Percentiles rank a stretch among this genome's conserved stretches.
Evolutionary conservation across 331 rosid species (phyloP).

Genomic region (Acacia concinna): DNA sequence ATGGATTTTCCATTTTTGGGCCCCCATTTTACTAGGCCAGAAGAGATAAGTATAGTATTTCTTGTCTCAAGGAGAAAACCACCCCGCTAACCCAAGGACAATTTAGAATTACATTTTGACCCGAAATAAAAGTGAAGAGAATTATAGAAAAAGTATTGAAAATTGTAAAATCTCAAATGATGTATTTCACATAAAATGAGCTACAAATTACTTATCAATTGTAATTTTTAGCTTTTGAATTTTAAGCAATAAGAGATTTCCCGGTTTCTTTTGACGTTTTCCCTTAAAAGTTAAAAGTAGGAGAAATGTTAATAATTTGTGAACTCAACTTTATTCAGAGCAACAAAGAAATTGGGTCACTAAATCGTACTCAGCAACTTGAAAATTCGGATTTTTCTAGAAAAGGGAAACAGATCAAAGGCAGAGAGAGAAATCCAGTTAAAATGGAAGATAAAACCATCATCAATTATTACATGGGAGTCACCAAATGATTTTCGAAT

Average conservation of each 20-base stretch:
- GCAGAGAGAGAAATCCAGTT: background rate
- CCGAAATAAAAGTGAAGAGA: too few relatives aligned
- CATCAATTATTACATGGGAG: background rate
- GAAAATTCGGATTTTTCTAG: background rate
- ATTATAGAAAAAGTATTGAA: too few relatives aligned
- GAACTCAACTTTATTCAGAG: background rate
- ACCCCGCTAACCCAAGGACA: background rate
- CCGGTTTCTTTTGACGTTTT: too few relatives aligned
- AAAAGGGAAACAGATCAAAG: too few relatives aligned
- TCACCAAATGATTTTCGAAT: background rate
- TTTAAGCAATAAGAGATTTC: too few relatives aligned
- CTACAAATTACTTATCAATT: too few relatives aligned
- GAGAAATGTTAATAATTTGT: background rate
- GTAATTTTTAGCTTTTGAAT: too few relatives aligned
- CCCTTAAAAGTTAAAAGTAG: too few relatives aligned
- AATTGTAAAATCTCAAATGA: too few relatives aligned
- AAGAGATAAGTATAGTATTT: background rate
- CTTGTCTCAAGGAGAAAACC: background rate
- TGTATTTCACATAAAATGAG: too few relatives aligned
- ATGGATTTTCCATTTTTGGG: background rate
- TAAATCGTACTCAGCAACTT: background rate
- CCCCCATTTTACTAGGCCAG: background rate
- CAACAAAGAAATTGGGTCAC: background rate
- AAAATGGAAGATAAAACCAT: background rate
- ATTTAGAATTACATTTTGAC: background rate